Conservation (phyloP, 192 early-diverging fungal genomes). For the Coemansia guatemalensis region DNA sequence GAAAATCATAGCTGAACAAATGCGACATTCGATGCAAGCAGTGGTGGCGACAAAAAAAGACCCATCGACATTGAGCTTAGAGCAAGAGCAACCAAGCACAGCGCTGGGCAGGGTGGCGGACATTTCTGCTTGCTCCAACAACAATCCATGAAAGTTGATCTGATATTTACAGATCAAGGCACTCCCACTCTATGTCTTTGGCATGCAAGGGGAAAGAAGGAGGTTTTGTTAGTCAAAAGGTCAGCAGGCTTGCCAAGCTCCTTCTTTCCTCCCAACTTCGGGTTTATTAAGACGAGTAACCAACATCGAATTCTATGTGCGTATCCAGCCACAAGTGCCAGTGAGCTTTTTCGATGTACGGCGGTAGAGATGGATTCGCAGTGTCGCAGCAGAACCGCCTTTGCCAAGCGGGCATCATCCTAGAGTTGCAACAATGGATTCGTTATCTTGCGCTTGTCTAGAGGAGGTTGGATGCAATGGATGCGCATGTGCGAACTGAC, state of each 20-base stretch:
- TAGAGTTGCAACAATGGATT: constrained; percentile 3
- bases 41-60: background rate
- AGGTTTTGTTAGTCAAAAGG: too few relatives aligned
- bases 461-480: background rate
- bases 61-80: too few relatives aligned
- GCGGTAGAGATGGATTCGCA: constrained; percentile 6
- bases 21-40: constrained; percentile 17
- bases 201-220: too few relatives aligned
- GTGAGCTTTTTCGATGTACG: too few relatives aligned
- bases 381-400: background rate
- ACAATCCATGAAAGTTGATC: too few relatives aligned
- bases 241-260: background rate
- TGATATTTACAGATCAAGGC: too few relatives aligned
- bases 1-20: constrained; percentile 43
- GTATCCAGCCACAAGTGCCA: constrained; percentile 14
- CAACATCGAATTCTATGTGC: constrained; percentile 45
- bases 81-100: too few relatives aligned
- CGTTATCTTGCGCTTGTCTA: background rate
- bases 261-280: constrained; percentile 39
- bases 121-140: too few relatives aligned
- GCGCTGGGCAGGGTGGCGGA: too few relatives aligned
- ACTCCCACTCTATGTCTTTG: too few relatives aligned
- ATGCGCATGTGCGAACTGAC: background rate
- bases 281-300: constrained; percentile 33
- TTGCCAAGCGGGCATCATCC: background rate